Evolutionary conservation across 257 asterid species (phyloP), one percentile per base, ranked within the genome.

Genomic region (Galeopsis tetrahit): DNA sequence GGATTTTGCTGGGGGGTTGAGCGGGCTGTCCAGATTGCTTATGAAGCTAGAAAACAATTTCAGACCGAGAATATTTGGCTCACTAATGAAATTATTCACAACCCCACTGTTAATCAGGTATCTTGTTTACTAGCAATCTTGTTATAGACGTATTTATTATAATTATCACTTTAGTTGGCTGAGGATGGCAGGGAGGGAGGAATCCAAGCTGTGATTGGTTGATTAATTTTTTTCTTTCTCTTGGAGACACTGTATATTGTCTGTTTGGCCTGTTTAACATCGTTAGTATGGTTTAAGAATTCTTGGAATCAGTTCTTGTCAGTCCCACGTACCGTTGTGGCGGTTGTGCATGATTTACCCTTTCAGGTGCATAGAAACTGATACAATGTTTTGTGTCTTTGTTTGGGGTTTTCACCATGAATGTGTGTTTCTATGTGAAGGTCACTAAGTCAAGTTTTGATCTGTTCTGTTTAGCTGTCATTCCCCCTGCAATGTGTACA

Each of bases 1-100:
- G 99, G 98, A 36, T 90, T 95, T 55, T 95, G 99, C 87, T 92
- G 97, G 98, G 99, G 99, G 1, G 99, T 92, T n/a, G 97, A 95
- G 83, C 89, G 99, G 42, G 99, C 99, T 38, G 96, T 95, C 68
- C 98, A 95, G 90, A 95, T 95, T 71, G 99, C 96, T 36, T 95
- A 95, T 78, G 99, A 95, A 78, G 96, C 98, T 46, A 85, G 98
- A 72, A 88, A 84, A 46, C 99, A 91, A 83, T 95, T 90, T 71
- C 98, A 93, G 0, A 66, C 88, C 2, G 96, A 91, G 87, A 90
- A 75, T 72, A 88, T 94, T 49, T 94, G 99, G 99, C 78, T 88
- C 74, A 95, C 99, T 14, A 91, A 95, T 80, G 97, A 90, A 70
- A 88, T 95, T 69, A 92, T 95, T 71, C 99, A 95, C 85, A 95